These are phyloP conservation scores for Malassezia restricta DNA, from an alignment of 1,284 basidiomycete species.

Conservation along the genomic window DNA sequence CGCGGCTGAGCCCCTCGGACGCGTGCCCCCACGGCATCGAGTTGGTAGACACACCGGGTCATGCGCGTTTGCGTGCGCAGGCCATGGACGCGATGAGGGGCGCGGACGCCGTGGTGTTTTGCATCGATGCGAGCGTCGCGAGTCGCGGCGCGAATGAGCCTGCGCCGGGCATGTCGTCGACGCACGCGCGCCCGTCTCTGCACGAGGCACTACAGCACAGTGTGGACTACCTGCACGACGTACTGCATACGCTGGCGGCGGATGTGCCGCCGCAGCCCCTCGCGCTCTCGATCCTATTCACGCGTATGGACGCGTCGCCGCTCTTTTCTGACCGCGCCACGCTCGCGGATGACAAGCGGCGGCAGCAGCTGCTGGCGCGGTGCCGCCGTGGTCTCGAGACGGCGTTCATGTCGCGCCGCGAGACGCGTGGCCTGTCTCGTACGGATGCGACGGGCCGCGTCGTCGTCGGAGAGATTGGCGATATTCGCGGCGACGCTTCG, in stretches of 20 bases:
- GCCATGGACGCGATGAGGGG: slow-evolving; percentile 22
- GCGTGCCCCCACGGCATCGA: slow-evolving; percentile 12
- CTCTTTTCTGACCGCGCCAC: slow-evolving; percentile 23
- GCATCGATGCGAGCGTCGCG: slow-evolving; percentile 34
- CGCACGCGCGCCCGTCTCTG: slow-evolving; percentile 12
- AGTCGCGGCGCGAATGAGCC: slow-evolving; percentile 20
- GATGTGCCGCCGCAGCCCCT: slow-evolving; percentile 19
- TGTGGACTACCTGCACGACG: slow-evolving; percentile 25
- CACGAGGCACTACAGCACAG: slow-evolving; percentile 11
- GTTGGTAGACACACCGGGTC: slow-evolving; percentile 36
- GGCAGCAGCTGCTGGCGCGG: slow-evolving; percentile 29
- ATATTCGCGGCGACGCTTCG: slow-evolving; percentile 17
- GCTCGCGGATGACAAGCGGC: slow-evolving; percentile 27
- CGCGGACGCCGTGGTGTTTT: slow-evolving; percentile 37
- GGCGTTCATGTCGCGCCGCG: slow-evolving; percentile 26
- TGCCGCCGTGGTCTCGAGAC: slow-evolving; percentile 31
- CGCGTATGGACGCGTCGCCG: slow-evolving; percentile 37
- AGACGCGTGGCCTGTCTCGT: slow-evolving; percentile 27
- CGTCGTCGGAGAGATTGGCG: slow-evolving; percentile 32
- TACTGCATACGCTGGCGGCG: slow-evolving; percentile 24
- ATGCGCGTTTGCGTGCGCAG: slow-evolving; percentile 29
- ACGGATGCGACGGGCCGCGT: slow-evolving; percentile 16
- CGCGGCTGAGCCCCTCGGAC: slow-evolving; percentile 7
- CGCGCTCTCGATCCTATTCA: slow-evolving; percentile 33
- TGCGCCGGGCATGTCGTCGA: slow-evolving; percentile 2